Evolutionary conservation across 805 yeast species (phyloP).

Genomic region (Saccharomycopsis javanensis): DNA sequence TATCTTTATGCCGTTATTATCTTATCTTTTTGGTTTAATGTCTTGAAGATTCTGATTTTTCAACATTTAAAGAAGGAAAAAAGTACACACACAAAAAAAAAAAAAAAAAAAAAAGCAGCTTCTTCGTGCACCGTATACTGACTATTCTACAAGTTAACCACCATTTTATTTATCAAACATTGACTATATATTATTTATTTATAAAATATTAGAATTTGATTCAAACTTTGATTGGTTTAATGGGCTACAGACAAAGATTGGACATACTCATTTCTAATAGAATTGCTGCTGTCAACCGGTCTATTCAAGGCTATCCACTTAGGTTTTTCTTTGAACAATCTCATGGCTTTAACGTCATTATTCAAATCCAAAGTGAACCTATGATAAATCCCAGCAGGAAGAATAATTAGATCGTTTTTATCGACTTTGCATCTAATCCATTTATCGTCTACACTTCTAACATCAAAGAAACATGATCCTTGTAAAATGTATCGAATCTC

Average conservation of each 20-base stretch:
- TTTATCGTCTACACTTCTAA: conserved; percentile 47
- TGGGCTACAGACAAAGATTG: conserved; percentile 20
- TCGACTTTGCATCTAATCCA: conserved; percentile 73
- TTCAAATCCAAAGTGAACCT: conserved; percentile 68
- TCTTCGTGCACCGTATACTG: background rate
- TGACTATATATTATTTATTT: no score
- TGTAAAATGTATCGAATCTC: conserved; percentile 85
- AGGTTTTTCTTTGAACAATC: conserved; percentile 90
- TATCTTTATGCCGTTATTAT: no score
- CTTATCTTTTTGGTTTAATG: background rate
- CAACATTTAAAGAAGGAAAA: background rate
- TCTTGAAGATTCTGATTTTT: no score
- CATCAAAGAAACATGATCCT: conserved; percentile 90
- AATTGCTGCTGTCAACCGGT: conserved; percentile 32
- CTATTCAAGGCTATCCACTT: conserved; percentile 87
- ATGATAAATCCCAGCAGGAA: conserved; percentile 93
- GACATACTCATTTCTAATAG: conserved; percentile 39
- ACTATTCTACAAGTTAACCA: background rate
- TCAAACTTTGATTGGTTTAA: no score
- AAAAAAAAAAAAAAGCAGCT: background rate
- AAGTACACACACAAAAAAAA: no score
- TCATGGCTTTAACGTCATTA: conserved; percentile 62
- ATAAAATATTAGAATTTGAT: no score
- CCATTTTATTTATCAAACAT: no score
- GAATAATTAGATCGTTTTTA: conserved; percentile 54